Percentiles rank a stretch among this genome's conserved stretches.
Conservation (phyloP, 1,139 yeast genomes). For the Yamadazyma oceani region DNA sequence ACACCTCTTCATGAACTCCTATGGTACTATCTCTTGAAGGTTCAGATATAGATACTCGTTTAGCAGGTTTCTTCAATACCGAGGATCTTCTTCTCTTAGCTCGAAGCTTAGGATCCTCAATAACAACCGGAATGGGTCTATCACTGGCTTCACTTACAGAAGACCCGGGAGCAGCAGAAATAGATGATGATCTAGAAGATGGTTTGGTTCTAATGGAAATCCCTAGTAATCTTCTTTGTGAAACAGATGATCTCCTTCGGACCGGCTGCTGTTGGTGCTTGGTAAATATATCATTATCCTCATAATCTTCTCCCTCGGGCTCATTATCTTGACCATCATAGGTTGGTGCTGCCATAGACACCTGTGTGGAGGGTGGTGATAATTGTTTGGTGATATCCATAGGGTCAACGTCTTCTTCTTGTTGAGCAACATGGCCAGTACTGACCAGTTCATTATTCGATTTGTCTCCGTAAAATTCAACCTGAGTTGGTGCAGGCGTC, state of each 20-base stretch:
- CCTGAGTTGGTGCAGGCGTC: slow-evolving; percentile 11
- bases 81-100: slow-evolving; percentile 32
- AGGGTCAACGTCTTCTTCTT: slow-evolving; percentile 32
- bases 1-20: too few relatives aligned
- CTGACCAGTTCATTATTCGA: slow-evolving; percentile 2
- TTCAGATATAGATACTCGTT: slow-evolving; percentile 12
- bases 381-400: slow-evolving; percentile 22
- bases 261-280: not conserved
- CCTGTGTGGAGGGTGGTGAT: slow-evolving; percentile 3
- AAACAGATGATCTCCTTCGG: slow-evolving; percentile 31
- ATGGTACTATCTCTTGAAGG: not conserved
- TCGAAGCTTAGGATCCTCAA: slow-evolving; percentile 37
- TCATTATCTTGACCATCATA: slow-evolving; percentile 18
- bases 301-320: slow-evolving; percentile 25
- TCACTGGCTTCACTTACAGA: slow-evolving; percentile 14
- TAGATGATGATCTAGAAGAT: slow-evolving; percentile 25
- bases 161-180: slow-evolving; percentile 13
- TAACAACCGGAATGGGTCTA: slow-evolving; percentile 29
- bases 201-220: slow-evolving; percentile 34
- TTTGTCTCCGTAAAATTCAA: slow-evolving; percentile 6
- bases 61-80: slow-evolving; percentile 5
- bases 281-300: slow-evolving; percentile 32
- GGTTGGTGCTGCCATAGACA: slow-evolving; percentile 10
- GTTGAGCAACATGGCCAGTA: slow-evolving; percentile 7
- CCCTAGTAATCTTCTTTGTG: slow-evolving; percentile 40